Base-by-base conservation (phyloP, 2,329 filamentous ascomycete species). In the Stagonosporopsis cucurbitacearum region DNA sequence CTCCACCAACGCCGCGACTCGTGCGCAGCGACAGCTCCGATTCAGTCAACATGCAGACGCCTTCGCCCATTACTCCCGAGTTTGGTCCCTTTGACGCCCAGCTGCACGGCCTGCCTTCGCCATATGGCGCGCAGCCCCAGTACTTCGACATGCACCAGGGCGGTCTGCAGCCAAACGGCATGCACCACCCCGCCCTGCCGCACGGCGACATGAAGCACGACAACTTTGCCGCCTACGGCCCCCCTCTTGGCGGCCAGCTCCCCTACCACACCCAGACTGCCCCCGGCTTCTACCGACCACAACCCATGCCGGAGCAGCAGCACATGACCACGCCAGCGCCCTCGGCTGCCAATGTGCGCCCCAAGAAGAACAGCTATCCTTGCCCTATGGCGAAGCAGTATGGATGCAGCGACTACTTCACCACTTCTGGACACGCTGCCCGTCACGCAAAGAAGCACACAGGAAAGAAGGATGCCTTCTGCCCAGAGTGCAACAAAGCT, bases 361-460 rank as follows among this genome's bases (percentile, higher is more conserved):
- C 77, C 22, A 82, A 81, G 81, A 74, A 92, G 88, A 84, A 87
- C 73, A 84, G 88, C 54, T 92, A 90, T 66, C 88, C 88, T 1
- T 92, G 89, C 73, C 87, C 88, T 22, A 88, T 88, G 70, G 85
- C 87, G 30, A 88, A 91, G 60, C 84, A 82, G 47, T 88, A 86
- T 65, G 84, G 86, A 36, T 94, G 90, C 78, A 85, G 84, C 67
- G 91, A 92, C 79, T 91, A 86, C 11, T 94, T 94, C 72, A 93
- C 90, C 55, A 94, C 90, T 2, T 93, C 90, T 0, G 90, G 90
- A 39, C 90, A 94, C 68, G 89, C 91, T n/a, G 91, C 90, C 39
- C 87, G 90, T 36, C 90, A 94, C 73, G 90, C 89, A 57, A 92
- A 92, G 75, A 92, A 92, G 69, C 90, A 94, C 79, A 91, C 88